Evolutionary conservation across 495 filamentous ascomycete genomes (phyloP).

Genomic region (Immersiella caudata): DNA sequence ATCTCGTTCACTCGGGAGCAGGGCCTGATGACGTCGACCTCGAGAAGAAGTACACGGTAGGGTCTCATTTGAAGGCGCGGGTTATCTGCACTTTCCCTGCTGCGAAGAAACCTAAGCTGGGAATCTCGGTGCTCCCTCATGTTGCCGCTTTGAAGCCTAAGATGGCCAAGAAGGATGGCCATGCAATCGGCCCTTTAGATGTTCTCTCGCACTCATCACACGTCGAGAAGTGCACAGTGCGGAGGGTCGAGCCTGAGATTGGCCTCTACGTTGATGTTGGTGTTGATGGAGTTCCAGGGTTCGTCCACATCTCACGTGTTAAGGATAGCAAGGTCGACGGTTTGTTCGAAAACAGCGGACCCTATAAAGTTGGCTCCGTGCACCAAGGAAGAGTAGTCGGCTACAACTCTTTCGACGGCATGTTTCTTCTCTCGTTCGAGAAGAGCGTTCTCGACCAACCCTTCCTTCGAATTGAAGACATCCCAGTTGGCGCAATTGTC

Average conservation of each 20-base stretch:
- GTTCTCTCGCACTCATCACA: conserved; percentile 72
- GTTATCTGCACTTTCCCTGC: conserved; percentile 82
- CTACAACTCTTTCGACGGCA: conserved; percentile 82
- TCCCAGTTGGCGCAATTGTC: conserved; percentile 77
- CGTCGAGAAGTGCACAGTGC: conserved; percentile 73
- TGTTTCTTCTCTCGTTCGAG: conserved; percentile 85
- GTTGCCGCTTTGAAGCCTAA: conserved; percentile 66
- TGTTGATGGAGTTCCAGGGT: conserved; percentile 71
- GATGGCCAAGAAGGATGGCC: conserved; percentile 32
- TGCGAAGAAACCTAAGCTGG: conserved; percentile 77
- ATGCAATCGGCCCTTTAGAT: conserved; percentile 48
- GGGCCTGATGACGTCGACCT: conserved; percentile 65
- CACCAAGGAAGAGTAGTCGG: conserved; percentile 83
- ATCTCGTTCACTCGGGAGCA: conserved; percentile 83
- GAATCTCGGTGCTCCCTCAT: conserved; percentile 84
- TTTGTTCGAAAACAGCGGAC: conserved; percentile 71
- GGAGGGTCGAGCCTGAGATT: conserved; percentile 71
- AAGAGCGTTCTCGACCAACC: conserved; percentile 79
- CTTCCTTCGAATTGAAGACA: conserved; percentile 86
- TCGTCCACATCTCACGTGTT: conserved; percentile 90
- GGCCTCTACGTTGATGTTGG: conserved; percentile 85
- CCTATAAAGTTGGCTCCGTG: conserved; percentile 72
- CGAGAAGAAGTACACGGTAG: conserved; percentile 72
- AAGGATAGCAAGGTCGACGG: conserved; percentile 84
- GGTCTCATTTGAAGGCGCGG: conserved; percentile 82